Evolutionary conservation across 2,329 filamentous ascomycete species (phyloP), one percentile per base, ranked within the genome.

Genomic region (Colletotrichum agaves): DNA sequence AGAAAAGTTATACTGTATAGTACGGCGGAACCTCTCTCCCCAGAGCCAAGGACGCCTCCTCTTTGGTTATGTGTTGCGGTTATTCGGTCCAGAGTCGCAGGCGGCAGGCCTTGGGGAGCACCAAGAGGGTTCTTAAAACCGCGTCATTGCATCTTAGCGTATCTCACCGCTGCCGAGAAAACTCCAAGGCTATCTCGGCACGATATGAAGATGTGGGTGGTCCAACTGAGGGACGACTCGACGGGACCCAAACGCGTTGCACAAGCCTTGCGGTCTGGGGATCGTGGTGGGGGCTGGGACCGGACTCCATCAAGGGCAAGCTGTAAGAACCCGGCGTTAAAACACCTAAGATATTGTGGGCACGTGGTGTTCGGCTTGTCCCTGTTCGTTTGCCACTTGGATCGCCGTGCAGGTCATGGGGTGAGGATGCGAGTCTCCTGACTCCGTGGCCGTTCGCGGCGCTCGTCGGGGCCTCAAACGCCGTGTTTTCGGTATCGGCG

Each of bases 111-210:
- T 47, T 44, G 47, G 56, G 52, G 31, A 52, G n/a, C 31, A 53
- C 57, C 57, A 60, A 60, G 57, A 49, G 44, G 61, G 46, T 55
- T 55, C 19, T 41, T 46, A 37, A n/a, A 27, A 61, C 64, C 64
- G 61, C 64, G 64, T 67, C 64, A 64, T 49, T 64, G 64, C 23
- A 67, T 52, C 61, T 67, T 67, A 61, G 64, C 64, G 47, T 31
- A 41, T 49, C 64, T 53, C 31, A 60, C 64, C 17, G 15, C 33
- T 64, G 64, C 64, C 64, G 64, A 67, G 63, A 61, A 23, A 59
- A 58, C 11, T 23, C 33, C 61, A 58, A 53, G 47, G 46, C 13
- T 17, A 41, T 46, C 64, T 67, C 61, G 64, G 64, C 64, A 64
- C 61, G 61, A 53, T 31, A 35, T 55, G 12, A 33, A 27, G 27